A percentile compares a stretch with the other conserved stretches of the same genome.
Evolutionary conservation across 106 monocot genomes (phyloP).

Genomic region (Acorus calamus): DNA sequence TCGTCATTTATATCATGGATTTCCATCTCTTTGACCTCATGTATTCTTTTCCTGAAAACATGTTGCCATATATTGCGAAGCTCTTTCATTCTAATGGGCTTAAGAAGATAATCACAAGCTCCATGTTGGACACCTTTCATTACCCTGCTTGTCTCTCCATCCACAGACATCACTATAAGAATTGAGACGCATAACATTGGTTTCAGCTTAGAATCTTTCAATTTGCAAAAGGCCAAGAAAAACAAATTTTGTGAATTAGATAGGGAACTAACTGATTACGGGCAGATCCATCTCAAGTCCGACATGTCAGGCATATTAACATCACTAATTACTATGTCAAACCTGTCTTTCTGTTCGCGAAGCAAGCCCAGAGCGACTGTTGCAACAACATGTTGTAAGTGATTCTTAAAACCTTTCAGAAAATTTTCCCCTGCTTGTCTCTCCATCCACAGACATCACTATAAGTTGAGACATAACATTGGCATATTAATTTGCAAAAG

Average conservation of each 20-base stretch:
- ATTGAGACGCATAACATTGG: slow-evolving; percentile 1
- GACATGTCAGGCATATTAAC: slow-evolving; percentile 89
- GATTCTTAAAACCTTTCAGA: too few relatives aligned
- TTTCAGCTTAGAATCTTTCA: too few relatives aligned
- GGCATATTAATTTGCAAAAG: neutral
- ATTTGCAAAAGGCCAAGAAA: neutral
- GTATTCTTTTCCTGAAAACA: slow-evolving; percentile 88
- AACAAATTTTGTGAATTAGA: neutral
- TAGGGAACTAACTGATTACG: slow-evolving; percentile 69
- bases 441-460: slow-evolving; percentile 99
- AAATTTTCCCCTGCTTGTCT: too few relatives aligned
- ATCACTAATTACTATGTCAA: slow-evolving; percentile 97
- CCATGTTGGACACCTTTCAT: slow-evolving; percentile 99
- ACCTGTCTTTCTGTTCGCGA: slow-evolving; percentile 71
- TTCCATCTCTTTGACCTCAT: slow-evolving; percentile 77
- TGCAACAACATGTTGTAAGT: too few relatives aligned
- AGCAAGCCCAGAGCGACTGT: too few relatives aligned
- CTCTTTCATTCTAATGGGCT: slow-evolving; percentile 94
- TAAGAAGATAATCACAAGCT: slow-evolving; percentile 93
- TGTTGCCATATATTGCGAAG: slow-evolving; percentile 94
- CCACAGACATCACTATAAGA: slow-evolving; percentile 92
- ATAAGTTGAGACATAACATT: slow-evolving; percentile 11
- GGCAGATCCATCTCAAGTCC: slow-evolving; percentile 95
- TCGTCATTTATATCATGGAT: slow-evolving; percentile 51
- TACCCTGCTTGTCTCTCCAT: slow-evolving; percentile 95